Evolutionary conservation across 371 early-diverging fungal species (phyloP), one percentile per base, ranked within the genome.

Genomic region (Capillidium heterosporum): DNA sequence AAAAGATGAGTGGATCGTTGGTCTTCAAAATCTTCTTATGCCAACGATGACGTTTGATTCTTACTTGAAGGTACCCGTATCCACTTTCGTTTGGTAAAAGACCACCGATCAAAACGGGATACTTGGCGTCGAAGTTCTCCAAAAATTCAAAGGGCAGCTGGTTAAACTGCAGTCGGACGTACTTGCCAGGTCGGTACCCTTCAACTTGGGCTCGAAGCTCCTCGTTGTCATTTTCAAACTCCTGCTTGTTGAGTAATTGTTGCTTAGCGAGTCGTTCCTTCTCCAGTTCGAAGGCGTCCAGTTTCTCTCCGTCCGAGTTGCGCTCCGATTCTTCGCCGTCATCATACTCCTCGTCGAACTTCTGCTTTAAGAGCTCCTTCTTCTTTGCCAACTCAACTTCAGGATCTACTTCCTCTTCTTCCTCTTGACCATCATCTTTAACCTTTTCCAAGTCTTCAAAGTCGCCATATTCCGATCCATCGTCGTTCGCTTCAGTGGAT

Each of bases 11-110:
- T 13, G 99, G 97, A 65, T 97, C 97, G 65, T 95, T 95, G 42
- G 88, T 95, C 72, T 98, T 99, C 39, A 99, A 74, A 40, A 91
- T 91, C 74, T 86, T 89, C 56, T 82, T 82, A 63, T 89, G 83
- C 98, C 98, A 99, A 61, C 98, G 87, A 71, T 99, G 98, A 60
- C 87, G 91, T 72, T 95, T 98, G 63, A 99, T 81, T 61, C 95
- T 82, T 32, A 91, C 65, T 66, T 90, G 92, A 26, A 94, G 77
- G 67, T 94, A 87, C 48, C 95, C 94, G 74, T 89, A 85, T 43
- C 81, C 78, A 62, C 85, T 86, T 69, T 97, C 98, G 19, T 79
- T 77, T 21, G 87, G 67, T 54, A 87, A 70, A 28, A 97, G 65
- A 15, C 95, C 95, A 53, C 98, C 98, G 27, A 91, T 72, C 41